Percentiles rank a stretch among this genome's conserved stretches.
Conservation (phyloP, 2,329 filamentous ascomycete genomes). For the Zalaria sp. region DNA sequence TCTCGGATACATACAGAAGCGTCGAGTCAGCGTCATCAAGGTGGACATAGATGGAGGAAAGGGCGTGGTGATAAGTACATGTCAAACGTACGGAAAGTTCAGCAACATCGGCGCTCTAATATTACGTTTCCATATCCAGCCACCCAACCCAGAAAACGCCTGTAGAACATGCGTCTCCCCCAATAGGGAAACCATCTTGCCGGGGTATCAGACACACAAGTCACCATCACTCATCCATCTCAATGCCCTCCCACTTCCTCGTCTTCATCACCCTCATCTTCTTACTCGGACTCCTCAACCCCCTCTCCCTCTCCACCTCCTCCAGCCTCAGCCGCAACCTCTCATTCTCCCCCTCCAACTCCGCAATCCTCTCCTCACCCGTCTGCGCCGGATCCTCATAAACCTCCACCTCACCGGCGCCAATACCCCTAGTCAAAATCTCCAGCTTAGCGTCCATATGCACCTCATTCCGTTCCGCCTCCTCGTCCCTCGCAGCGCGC, state of each 20-base stretch:
- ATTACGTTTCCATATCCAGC: too few relatives aligned
- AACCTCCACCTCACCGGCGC: conserved; percentile 26
- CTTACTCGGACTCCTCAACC: conserved; percentile 29
- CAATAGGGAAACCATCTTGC: too few relatives aligned
- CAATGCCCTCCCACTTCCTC: conserved; percentile 29
- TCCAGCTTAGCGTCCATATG: conserved; percentile 84
- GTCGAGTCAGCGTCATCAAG: too few relatives aligned
- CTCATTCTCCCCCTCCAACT: conserved; percentile 33
- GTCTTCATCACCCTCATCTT: conserved; percentile 36
- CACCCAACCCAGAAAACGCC: too few relatives aligned
- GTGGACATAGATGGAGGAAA: too few relatives aligned
- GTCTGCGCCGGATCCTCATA: conserved; percentile 25
- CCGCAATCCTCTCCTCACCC: conserved; percentile 16
- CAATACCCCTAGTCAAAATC: conserved; percentile 44
- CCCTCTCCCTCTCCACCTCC: conserved; percentile 24
- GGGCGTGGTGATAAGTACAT: too few relatives aligned
- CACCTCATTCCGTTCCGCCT: conserved; percentile 64
- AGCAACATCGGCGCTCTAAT: too few relatives aligned
- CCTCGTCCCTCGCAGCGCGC: conserved; percentile 63
- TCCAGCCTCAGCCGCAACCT: conserved; percentile 25
- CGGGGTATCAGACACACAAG: too few relatives aligned
- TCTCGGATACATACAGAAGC: too few relatives aligned
- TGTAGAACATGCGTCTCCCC: too few relatives aligned
- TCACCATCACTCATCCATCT: conserved; percentile 8
- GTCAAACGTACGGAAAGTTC: too few relatives aligned